Evolutionary conservation across 2,329 filamentous ascomycete species (phyloP).

Genomic region (Cordyceps militaris): DNA sequence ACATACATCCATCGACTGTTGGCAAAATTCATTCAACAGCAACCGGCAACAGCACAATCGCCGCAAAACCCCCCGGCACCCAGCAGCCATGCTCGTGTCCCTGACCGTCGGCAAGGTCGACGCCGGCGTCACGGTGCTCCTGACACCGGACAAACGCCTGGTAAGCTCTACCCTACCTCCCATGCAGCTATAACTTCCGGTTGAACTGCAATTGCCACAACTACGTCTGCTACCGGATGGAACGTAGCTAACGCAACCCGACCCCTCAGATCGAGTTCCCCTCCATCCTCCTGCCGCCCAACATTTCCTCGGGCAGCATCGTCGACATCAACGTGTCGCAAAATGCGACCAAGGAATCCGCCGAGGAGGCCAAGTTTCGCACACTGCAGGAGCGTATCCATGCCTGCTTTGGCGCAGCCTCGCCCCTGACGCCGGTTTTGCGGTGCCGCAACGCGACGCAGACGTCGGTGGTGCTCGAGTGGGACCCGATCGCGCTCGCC

Average conservation of each 20-base stretch:
- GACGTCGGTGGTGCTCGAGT: conserved; percentile 96
- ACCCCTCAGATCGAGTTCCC: conserved; percentile 84
- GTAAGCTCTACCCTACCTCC: conserved; percentile 43
- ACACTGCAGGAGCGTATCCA: conserved; percentile 85
- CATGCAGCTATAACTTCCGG: background rate
- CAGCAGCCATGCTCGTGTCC: conserved; percentile 74
- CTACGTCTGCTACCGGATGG: background rate
- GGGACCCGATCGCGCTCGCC: conserved; percentile 89
- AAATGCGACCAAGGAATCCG: conserved; percentile 71
- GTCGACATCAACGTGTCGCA: conserved; percentile 94
- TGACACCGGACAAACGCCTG: conserved; percentile 94
- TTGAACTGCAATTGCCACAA: background rate
- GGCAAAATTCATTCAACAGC: background rate
- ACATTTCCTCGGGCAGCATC: conserved; percentile 93
- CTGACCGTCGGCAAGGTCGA: conserved; percentile 99
- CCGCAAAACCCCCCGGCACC: background rate
- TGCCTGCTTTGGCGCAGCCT: conserved; percentile 72
- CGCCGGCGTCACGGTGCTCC: conserved; percentile 90
- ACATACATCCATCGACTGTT: background rate
- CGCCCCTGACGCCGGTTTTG: conserved; percentile 69
- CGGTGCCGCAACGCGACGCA: conserved; percentile 96
- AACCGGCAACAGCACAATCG: background rate
- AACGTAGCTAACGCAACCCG: conserved; percentile 16
- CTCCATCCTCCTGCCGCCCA: conserved; percentile 88
- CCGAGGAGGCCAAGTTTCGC: conserved; percentile 69